Conservation (phyloP, 768 basidiomycete species). For the Boletus rufocinnamomeus region DNA sequence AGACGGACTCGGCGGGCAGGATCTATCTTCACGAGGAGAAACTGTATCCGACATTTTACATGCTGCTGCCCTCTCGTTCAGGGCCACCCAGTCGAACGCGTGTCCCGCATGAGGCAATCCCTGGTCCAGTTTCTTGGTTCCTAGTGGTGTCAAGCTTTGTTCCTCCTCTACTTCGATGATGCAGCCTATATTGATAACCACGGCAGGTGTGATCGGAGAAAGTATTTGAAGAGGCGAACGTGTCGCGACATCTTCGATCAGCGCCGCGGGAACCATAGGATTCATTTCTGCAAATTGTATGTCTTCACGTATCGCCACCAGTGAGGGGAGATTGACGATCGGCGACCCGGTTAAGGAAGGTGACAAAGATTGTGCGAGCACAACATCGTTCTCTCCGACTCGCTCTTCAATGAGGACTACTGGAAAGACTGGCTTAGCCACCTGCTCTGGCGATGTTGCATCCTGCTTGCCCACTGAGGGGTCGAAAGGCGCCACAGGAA, state of each 20-base stretch:
- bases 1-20: background rate
- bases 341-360: background rate
- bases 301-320: background rate
- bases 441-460: background rate
- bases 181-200: constrained; percentile 1
- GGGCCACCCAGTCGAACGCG: background rate
- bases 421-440: background rate
- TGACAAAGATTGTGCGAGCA: background rate
- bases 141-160: background rate
- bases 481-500: background rate
- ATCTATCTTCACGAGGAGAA: background rate
- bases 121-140: background rate
- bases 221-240: constrained; percentile 14
- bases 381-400: background rate
- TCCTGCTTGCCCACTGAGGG: background rate
- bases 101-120: background rate
- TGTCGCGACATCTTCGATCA: constrained; percentile 13
- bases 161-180: background rate
- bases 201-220: constrained; percentile 3
- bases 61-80: background rate
- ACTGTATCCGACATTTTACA: background rate
- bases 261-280: background rate
- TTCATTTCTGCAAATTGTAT: background rate
- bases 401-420: background rate
- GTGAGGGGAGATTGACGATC: constrained; percentile 19